Conservation (phyloP, 768 basidiomycete species). For the Termitomyces bulborhizus region DNA sequence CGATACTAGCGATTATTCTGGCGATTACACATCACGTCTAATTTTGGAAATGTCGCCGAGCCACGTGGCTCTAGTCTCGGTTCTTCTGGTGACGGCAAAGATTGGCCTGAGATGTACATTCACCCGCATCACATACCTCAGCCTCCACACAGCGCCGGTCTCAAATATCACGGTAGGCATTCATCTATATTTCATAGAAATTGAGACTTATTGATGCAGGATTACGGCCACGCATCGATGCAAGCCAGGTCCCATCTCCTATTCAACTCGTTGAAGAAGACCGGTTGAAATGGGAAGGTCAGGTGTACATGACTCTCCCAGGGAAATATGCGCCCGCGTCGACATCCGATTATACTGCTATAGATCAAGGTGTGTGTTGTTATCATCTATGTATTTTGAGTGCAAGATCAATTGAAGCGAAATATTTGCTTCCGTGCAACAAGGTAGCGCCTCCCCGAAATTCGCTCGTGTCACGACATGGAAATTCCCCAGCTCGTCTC, state of each 20-base stretch:
- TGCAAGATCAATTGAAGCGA: background rate
- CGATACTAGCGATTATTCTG: no score
- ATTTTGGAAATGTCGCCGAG: background rate
- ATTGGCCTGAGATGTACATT: conserved; percentile 28
- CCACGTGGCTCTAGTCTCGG: background rate
- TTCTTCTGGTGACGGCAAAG: background rate
- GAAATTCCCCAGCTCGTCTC: conserved; percentile 76
- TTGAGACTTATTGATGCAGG: conserved; percentile 34
- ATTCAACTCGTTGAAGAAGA: conserved; percentile 75
- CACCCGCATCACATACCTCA: conserved; percentile 54
- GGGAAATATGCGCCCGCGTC: conserved; percentile 68
- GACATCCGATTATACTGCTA: conserved; percentile 82
- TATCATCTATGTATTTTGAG: background rate
- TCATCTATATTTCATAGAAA: background rate
- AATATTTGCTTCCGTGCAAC: background rate
- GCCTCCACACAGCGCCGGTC: conserved; percentile 64
- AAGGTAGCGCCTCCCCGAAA: conserved; percentile 87
- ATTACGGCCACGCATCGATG: conserved; percentile 77
- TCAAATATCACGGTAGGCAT: conserved; percentile 37
- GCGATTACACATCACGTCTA: no score
- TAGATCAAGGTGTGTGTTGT: conserved; percentile 69
- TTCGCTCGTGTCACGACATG: conserved; percentile 88
- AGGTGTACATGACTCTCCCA: conserved; percentile 54
- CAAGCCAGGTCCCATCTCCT: conserved; percentile 87
- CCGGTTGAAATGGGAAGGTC: conserved; percentile 69